phyloP scores from a whole-genome alignment of 345 rosid species.

The Erucastrum elatum region DNA sequence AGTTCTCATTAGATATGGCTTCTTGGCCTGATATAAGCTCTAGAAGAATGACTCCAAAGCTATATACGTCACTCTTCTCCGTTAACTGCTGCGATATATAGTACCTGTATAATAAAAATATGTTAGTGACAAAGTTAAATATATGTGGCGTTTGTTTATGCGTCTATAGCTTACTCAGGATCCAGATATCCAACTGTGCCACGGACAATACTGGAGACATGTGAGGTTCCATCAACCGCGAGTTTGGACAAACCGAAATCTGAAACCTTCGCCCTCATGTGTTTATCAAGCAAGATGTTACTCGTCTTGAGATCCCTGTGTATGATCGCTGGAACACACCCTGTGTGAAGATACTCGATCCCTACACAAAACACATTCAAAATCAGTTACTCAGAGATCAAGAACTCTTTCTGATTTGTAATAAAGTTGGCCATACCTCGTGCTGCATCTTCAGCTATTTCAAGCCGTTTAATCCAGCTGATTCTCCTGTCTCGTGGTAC shows the following conservation, averaged over 20 bases:
- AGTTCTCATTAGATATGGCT: slow-evolving; percentile 90
- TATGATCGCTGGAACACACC: slow-evolving; percentile 94
- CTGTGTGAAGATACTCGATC: slow-evolving; percentile 95
- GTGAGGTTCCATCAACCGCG: slow-evolving; percentile 88
- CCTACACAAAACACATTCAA: slow-evolving; percentile 49
- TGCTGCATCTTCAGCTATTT: slow-evolving; percentile 96
- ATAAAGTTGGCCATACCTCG: slow-evolving; percentile 50
- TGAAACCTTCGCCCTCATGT: slow-evolving; percentile 91
- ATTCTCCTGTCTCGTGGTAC: slow-evolving; percentile 58
- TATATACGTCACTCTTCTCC: slow-evolving; percentile 94
- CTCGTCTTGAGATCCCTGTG: slow-evolving; percentile 95
- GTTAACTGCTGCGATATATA: slow-evolving; percentile 97
- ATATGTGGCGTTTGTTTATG: background rate
- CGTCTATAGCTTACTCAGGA: slow-evolving; percentile 72
- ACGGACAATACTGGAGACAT: slow-evolving; percentile 94
- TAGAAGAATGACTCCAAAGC: slow-evolving; percentile 96
- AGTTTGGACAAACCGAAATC: slow-evolving; percentile 97
- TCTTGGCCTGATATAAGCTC: slow-evolving; percentile 96
- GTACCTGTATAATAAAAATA: slow-evolving; percentile 50
- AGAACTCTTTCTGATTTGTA: background rate
- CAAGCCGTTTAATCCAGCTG: slow-evolving; percentile 90
- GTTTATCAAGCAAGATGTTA: slow-evolving; percentile 88
- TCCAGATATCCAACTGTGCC: slow-evolving; percentile 99
- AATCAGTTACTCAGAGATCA: slow-evolving; percentile 13
- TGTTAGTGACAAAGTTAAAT: slow-evolving; percentile 2